Percentiles rank a stretch among this genome's conserved stretches.
These are phyloP conservation scores for Pyrenochaeta sp. DNA, from an alignment of 2,329 filamentous ascomycete genomes.

Conservation along the genomic window DNA sequence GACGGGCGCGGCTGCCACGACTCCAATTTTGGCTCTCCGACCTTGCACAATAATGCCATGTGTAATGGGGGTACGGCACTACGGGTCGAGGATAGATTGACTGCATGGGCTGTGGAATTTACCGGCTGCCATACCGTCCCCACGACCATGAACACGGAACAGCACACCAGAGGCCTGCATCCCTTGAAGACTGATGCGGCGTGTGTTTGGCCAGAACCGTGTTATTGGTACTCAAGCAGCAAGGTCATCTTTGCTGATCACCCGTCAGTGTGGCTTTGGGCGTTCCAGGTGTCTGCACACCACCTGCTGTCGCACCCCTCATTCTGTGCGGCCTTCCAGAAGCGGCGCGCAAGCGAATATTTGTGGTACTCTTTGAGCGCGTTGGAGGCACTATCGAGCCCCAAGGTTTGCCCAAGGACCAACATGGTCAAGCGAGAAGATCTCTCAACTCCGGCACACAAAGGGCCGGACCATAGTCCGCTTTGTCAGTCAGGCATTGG, in stretches of 20 bases:
- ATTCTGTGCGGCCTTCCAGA: slow-evolving; percentile 36
- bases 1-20: slow-evolving; percentile 10
- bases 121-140: slow-evolving; percentile 16
- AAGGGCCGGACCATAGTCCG: background rate
- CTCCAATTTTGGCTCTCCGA: slow-evolving; percentile 20
- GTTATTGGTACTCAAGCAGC: slow-evolving; percentile 37
- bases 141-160: slow-evolving; percentile 27
- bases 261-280: slow-evolving; percentile 45
- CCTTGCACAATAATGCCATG: slow-evolving; percentile 19
- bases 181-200: slow-evolving; percentile 9
- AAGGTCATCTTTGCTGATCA: slow-evolving; percentile 42
- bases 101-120: slow-evolving; percentile 20
- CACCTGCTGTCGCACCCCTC: slow-evolving; percentile 22
- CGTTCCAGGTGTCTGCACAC: slow-evolving; percentile 28
- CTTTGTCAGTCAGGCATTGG: slow-evolving; percentile 1
- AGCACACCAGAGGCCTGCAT: slow-evolving; percentile 17
- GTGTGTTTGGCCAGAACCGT: slow-evolving; percentile 27
- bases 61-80: slow-evolving; percentile 30
- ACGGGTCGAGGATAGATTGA: slow-evolving; percentile 32
- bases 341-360: slow-evolving; percentile 18
- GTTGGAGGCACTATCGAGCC: background rate
- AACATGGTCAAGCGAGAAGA: slow-evolving; percentile 26
- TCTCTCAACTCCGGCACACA: slow-evolving; percentile 1
- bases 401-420: slow-evolving; percentile 6
- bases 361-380: slow-evolving; percentile 4